phyloP scores from a whole-genome alignment of 106 monocot genomes.

The Dendrobium officinale region DNA sequence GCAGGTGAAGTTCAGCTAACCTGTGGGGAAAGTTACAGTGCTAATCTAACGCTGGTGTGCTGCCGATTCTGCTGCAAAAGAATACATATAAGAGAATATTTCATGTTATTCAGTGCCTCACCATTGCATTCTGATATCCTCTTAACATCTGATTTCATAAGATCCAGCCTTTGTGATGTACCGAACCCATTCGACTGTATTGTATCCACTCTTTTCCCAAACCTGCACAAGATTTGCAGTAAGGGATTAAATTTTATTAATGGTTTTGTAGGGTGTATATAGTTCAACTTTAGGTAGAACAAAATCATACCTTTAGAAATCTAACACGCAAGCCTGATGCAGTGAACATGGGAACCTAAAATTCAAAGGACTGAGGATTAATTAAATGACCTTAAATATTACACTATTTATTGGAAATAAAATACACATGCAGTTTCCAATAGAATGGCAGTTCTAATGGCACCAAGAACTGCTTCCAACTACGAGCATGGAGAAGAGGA shows the following conservation, averaged over 20 bases:
- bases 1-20: not conserved
- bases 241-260: not conserved
- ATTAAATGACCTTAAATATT: not conserved
- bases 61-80: not conserved
- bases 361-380: not conserved
- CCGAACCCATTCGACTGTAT: slow-evolving; percentile 98
- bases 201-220: slow-evolving; percentile 99
- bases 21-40: not conserved
- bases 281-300: not conserved
- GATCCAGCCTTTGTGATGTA: slow-evolving; percentile 97
- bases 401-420: not conserved
- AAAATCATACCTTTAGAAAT: slow-evolving; percentile 75
- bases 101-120: not conserved
- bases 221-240: slow-evolving; percentile 40
- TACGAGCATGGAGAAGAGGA: too few species aligned
- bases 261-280: not conserved
- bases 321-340: slow-evolving; percentile 93
- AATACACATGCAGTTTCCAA: not conserved
- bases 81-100: not conserved
- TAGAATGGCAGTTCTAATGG: too few species aligned
- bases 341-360: slow-evolving; percentile 98
- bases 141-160: slow-evolving; percentile 86
- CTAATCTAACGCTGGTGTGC: not conserved
- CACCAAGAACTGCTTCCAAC: too few species aligned
- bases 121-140: not conserved